These are phyloP conservation scores for Didymella keratinophila DNA, from an alignment of 2,329 filamentous ascomycete species.

Conservation along the genomic window DNA sequence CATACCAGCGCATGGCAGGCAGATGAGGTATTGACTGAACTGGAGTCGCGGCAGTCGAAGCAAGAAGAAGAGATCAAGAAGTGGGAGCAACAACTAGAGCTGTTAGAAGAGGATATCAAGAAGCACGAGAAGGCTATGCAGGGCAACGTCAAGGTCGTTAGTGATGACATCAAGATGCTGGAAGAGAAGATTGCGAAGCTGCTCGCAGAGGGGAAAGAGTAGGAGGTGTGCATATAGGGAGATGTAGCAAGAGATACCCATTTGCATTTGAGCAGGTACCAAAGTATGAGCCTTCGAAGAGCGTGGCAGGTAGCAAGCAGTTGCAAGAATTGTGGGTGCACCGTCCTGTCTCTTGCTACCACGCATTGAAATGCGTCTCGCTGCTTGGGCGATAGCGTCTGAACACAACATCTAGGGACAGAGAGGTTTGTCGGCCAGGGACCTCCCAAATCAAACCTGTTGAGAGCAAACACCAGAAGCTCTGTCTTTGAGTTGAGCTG, in stretches of 20 bases:
- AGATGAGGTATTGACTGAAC: slow-evolving; percentile 74
- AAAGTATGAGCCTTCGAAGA: too few species aligned
- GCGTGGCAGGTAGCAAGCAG: too few species aligned
- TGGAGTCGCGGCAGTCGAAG: slow-evolving; percentile 82
- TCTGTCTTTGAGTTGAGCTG: too few species aligned
- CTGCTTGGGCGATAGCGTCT: too few species aligned
- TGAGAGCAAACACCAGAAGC: too few species aligned
- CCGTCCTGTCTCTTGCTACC: too few species aligned
- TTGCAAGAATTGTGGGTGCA: too few species aligned
- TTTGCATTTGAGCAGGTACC: slow-evolving; percentile 12
- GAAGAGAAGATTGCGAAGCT: slow-evolving; percentile 73
- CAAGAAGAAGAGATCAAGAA: slow-evolving; percentile 84
- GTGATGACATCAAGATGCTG: slow-evolving; percentile 86
- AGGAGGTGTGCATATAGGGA: slow-evolving; percentile 12
- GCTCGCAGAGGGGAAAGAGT: slow-evolving; percentile 20
- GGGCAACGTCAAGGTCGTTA: slow-evolving; percentile 83
- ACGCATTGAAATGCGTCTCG: too few species aligned
- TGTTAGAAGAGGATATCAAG: slow-evolving; percentile 77
- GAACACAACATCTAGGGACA: too few species aligned
- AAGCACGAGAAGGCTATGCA: slow-evolving; percentile 74
- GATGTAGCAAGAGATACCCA: slow-evolving; percentile 17
- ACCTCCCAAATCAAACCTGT: too few species aligned
- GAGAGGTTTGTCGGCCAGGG: too few species aligned
- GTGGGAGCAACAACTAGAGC: slow-evolving; percentile 83
- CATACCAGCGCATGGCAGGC: slow-evolving; percentile 88